Evolutionary conservation across 495 filamentous ascomycete genomes (phyloP), one percentile per base, ranked within the genome.

Genomic region (Friedmanniomyces simplex): DNA sequence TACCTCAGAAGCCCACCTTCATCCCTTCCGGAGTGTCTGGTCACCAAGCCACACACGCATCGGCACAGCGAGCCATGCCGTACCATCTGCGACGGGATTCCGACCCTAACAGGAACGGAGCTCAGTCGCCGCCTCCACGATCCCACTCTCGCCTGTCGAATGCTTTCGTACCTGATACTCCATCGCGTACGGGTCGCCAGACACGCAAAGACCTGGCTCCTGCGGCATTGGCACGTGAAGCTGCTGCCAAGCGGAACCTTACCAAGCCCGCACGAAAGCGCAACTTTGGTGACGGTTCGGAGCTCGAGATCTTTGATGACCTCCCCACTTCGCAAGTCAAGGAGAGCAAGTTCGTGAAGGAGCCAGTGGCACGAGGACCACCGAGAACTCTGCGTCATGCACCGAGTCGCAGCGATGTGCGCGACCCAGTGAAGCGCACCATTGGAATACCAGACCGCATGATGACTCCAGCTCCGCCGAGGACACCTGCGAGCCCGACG

Each of bases 241-340:
- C 79, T 26, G 72, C 79, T 24, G 69, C 76, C 1, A 87, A 87
- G 68, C 76, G 78, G 41, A 82, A 83, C 25, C 71, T 96, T 41
- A 88, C 78, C 58, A 83, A 85, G 67, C 91, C 89, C 2, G 80
- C 81, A 26, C 30, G 57, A 39, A 77, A 82, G 54, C 82, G 84
- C 30, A 82, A 88, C 65, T 98, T 91, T 72, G 93, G 93, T 4
- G 89, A 96, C 71, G 93, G 93, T 21, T 87, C 80, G 39, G 93
- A 98, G 68, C 73, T 98, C 28, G 91, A 96, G 57, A 80, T 79
- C 13, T 97, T 98, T 68, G 93, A 97, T 63, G 93, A 98, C 72
- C 73, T 98, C 50, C 94, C 94, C 13, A 97, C 89, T 0, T 96
- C 89, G 26, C 83, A 77, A 3, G 79, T 85, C 42, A 80, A 82